A percentile compares a stretch with the other conserved stretches of the same genome.
These are phyloP conservation scores for Aristolochia fimbriata DNA, from an alignment of 164 flowering plant genomes.

Conservation along the genomic window DNA sequence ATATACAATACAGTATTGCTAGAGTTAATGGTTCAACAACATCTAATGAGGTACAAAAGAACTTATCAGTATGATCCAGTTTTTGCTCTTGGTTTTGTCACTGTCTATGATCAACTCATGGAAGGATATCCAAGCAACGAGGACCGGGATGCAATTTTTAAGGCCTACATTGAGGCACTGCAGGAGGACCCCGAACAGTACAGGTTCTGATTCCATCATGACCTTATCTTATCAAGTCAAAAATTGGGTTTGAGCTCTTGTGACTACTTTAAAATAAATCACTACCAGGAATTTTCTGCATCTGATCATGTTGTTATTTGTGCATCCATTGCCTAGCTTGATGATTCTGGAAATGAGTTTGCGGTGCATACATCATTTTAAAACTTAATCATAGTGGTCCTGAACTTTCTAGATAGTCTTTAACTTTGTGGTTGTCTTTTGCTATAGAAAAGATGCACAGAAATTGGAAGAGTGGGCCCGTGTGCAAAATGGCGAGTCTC, in stretches of 20 bases:
- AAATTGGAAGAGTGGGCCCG: constrained; percentile 95
- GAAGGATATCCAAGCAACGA: constrained; percentile 86
- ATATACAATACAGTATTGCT: constrained; percentile 82
- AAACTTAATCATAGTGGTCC: too few relatives aligned
- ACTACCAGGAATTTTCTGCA: too few relatives aligned
- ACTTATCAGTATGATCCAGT: constrained; percentile 72
- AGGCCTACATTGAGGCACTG: constrained; percentile 71
- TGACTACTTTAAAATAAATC: too few relatives aligned
- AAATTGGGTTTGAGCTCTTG: too few relatives aligned
- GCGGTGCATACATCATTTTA: too few relatives aligned
- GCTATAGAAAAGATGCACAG: constrained; percentile 66
- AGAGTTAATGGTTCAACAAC: constrained; percentile 91
- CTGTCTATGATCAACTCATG: constrained; percentile 91
- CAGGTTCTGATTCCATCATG: constrained; percentile 29
- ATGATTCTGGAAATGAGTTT: not conserved
- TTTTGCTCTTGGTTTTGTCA: constrained; percentile 95
- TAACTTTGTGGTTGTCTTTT: constrained; percentile 5
- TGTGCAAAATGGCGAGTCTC: constrained; percentile 49
- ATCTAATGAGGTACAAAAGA: constrained; percentile 75
- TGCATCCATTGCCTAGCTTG: too few relatives aligned
- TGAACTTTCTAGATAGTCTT: not conserved
- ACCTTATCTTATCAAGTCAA: not conserved
- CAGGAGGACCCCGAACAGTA: constrained; percentile 86
- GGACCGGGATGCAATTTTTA: constrained; percentile 75
- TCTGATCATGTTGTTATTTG: too few relatives aligned